These are phyloP conservation scores for Dryadomyces sulphureus DNA, from an alignment of 2,329 filamentous ascomycete species.

Conservation along the genomic window DNA sequence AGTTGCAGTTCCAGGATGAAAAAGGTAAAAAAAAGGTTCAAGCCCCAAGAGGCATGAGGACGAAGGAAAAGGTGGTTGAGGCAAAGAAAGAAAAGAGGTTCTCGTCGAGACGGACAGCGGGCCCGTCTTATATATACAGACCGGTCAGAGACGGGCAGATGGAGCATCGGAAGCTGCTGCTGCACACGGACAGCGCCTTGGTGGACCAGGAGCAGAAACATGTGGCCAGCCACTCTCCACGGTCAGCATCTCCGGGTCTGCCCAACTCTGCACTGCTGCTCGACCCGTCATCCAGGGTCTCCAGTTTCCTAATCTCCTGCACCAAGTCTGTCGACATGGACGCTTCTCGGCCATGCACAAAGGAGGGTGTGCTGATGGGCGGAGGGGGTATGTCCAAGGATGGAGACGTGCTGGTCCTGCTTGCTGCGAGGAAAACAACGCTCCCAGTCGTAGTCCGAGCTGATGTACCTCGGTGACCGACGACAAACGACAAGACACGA, in stretches of 20 bases:
- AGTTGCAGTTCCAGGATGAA: not conserved
- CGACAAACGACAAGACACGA: constrained; percentile 22
- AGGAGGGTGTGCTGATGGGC: not conserved
- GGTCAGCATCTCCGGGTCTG: not conserved
- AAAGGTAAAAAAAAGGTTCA: not conserved
- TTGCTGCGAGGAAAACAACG: constrained; percentile 15
- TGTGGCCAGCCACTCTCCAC: constrained; percentile 11
- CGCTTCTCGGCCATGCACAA: not conserved
- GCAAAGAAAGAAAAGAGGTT: not conserved
- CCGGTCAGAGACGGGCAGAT: not conserved
- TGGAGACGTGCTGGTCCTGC: too few species aligned
- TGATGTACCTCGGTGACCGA: constrained; percentile 28
- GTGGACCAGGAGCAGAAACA: constrained; percentile 5
- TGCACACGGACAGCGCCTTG: too few species aligned
- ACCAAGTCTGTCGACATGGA: too few species aligned
- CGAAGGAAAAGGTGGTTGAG: not conserved
- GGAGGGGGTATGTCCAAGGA: not conserved
- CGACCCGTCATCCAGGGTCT: not conserved
- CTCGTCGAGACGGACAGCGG: not conserved
- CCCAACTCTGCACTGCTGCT: not conserved
- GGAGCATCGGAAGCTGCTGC: too few species aligned
- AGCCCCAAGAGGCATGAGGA: constrained; percentile 1
- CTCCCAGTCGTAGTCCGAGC: constrained; percentile 22
- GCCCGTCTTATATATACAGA: not conserved
- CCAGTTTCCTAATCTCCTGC: too few species aligned